Base-by-base conservation (phyloP, 2,329 filamentous ascomycete species). In the Dothideomycetes sp. region DNA sequence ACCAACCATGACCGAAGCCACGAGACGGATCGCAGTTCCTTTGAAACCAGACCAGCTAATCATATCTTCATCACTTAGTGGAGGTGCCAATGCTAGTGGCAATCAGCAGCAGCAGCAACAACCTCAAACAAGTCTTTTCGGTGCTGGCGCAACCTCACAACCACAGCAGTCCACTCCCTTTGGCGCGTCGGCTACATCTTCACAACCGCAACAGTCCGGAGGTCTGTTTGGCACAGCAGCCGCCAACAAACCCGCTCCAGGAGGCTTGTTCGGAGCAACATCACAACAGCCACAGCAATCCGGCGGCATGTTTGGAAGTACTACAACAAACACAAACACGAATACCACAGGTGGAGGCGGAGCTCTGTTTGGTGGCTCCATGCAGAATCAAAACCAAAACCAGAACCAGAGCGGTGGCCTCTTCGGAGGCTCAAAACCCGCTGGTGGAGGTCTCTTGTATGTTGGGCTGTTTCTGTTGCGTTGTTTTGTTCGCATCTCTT, bases 361-460 rank as follows among this genome's bases (percentile, higher is more conserved):
- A 28, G 44, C 51, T 15, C 49, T 58, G 25, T 60, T 60, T 45
- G 55, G 54, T 32, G 28, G 24, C 23, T 9, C 32, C 11, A 23
- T 27, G 4, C 44, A 39, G 33, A n/a, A 18, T 16, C 43, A 49
- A 31, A 44, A 40, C 20, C 43, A 47, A 32, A 46, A 50, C 33
- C 47, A 48, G 16, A n/a, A n/a, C n/a, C 36, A 45, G 9, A 41
- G 41, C 22, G 27, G 52, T 18, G 48, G 58, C 19, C 52, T 64
- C 9, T 64, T 65, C 47, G 60, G 60, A 33, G 57, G 52, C 17
- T 20, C 23, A 23, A 44, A 15, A 19, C 35, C 23, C n/a, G 29
- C 34, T 34, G 19, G 17, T 23, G 22, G 19, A 33, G 23, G 33
- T 40, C 37, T 25, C 22, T 47, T 17, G 55, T 54, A 37, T 55